Percentiles rank a stretch among this genome's conserved stretches.
These are phyloP conservation scores for Geotrichum reessii DNA, from an alignment of 1,139 yeast genomes.

Conservation along the genomic window DNA sequence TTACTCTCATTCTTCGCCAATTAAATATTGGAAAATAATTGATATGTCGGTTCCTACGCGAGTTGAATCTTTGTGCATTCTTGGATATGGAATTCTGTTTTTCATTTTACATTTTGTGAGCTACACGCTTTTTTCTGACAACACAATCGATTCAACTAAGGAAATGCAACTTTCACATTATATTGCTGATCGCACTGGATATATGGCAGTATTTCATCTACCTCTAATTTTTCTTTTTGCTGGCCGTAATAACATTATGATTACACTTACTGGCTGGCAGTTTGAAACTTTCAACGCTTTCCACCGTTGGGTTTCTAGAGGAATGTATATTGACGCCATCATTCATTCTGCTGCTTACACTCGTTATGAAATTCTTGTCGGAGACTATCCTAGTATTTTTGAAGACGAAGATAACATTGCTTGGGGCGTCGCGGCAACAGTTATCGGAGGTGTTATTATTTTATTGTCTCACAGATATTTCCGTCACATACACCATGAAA, in stretches of 20 bases:
- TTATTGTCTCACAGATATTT: conserved; percentile 46
- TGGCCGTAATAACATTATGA: conserved; percentile 57
- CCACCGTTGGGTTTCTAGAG: conserved; percentile 58
- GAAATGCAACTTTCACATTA: conserved; percentile 25
- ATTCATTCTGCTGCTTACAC: conserved; percentile 28
- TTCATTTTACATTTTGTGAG: conserved; percentile 19
- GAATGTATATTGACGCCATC: conserved; percentile 42
- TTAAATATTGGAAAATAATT: conserved; percentile 24
- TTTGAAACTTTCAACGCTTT: conserved; percentile 53
- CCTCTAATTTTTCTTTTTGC: conserved; percentile 56
- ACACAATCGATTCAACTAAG: conserved; percentile 2
- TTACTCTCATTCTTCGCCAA: conserved; percentile 13
- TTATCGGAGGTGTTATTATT: conserved; percentile 40
- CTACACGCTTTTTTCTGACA: conserved; percentile 7
- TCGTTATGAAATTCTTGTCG: conserved; percentile 1
- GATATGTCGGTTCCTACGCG: conserved; percentile 25
- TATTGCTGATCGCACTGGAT: conserved; percentile 53
- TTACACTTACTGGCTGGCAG: conserved; percentile 55
- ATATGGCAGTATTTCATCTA: conserved; percentile 48
- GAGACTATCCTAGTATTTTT: background rate
- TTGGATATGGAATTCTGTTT: conserved; percentile 21
- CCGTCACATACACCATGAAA: conserved; percentile 57
- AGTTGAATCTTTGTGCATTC: conserved; percentile 23
- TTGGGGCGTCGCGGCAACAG: conserved; percentile 48
- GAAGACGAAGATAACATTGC: background rate